Evolutionary conservation across 1,284 basidiomycete species (phyloP), one percentile per base, ranked within the genome.

Genomic region (Leccinum glutinopallens): DNA sequence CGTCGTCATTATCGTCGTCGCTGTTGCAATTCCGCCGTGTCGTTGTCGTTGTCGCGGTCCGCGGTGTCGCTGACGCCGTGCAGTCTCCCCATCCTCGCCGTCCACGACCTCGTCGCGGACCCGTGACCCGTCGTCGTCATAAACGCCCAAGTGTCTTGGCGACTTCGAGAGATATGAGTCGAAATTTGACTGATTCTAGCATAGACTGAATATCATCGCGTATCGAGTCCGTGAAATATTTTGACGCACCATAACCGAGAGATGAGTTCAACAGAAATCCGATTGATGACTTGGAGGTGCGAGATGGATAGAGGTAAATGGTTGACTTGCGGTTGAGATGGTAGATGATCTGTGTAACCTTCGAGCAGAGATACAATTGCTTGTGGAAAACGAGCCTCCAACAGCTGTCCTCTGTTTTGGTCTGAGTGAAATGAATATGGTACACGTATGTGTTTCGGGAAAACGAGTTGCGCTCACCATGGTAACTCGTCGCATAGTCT

Each of bases 181-280:
- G 83, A 60, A 79, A 82, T 72, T 88, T 89, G 59, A 92, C 86
- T 32, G 90, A 83, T 70, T 92, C 93, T 94, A 70, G 46, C 19
- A 53, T 37, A 55, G 56, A 58, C 8, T 37, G 33, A 43, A 37
- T 60, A 61, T 66, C 37, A 64, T 54, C 19, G 55, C 49, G 29
- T 25, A 58, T 56, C 51, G 17, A 32, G 39, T 58, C 53, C 25
- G 39, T 43, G 56, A 58, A 55, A 37, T 32, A 39, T 46, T 25
- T 43, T 13, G 32, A 74, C 84, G 60, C 67, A 92, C 92, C 88
- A 74, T 88, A 93, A 61, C 87, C 88, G 62, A 95, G 81, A 68
- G 89, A 89, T 22, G 89, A 85, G 72, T 96, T 96, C 59, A 96
- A 77, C 33, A 96, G 80, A 7, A 91, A 89, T 4, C 93, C 94